Percentiles rank a stretch among this genome's conserved stretches.
These are phyloP conservation scores for Leccinum griseonigrum DNA, from an alignment of 1,284 basidiomycete genomes.

Conservation along the genomic window DNA sequence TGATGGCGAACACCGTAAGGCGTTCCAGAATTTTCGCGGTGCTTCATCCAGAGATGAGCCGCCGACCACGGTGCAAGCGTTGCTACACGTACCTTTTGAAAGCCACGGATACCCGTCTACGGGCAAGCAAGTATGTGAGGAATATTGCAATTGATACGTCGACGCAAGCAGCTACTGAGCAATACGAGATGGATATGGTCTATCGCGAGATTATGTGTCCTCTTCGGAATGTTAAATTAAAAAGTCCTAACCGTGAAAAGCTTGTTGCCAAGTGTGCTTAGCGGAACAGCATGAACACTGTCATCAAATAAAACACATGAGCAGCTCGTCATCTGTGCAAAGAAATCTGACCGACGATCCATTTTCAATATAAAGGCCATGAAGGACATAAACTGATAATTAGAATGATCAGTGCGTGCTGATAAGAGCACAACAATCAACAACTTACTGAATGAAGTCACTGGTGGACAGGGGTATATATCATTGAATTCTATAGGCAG, in stretches of 20 bases:
- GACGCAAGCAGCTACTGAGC: background rate
- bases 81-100: background rate
- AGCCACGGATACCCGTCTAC: background rate
- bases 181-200: background rate
- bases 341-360: constrained; percentile 1
- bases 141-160: background rate
- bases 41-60: background rate
- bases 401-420: background rate
- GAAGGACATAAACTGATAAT: constrained; percentile 2
- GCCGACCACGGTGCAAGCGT: background rate
- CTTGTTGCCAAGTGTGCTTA: background rate
- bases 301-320: background rate
- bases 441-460: constrained; percentile 1
- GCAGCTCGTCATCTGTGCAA: background rate
- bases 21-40: constrained; percentile 1
- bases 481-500: background rate
- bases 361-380: background rate
- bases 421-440: background rate
- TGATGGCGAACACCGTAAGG: constrained; percentile 5
- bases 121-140: background rate
- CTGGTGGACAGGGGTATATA: background rate
- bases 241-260: constrained; percentile 3
- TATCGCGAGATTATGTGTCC: background rate
- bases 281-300: background rate
- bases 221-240: no score